These are phyloP conservation scores for Phialocephala subalpina DNA, from an alignment of 2,329 filamentous ascomycete genomes.

Conservation along the genomic window DNA sequence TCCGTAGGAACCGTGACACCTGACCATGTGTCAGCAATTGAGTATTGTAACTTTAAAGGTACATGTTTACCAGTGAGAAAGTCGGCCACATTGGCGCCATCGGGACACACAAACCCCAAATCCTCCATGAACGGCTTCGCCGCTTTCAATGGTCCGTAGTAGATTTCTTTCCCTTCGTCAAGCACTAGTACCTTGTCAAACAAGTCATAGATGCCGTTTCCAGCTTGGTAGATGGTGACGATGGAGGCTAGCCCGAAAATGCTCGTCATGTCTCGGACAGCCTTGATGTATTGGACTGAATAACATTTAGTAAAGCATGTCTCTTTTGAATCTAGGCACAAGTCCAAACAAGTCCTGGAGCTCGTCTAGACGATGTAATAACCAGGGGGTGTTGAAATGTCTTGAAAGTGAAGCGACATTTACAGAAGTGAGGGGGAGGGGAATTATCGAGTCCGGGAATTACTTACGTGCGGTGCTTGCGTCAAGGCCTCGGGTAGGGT, in stretches of 20 bases:
- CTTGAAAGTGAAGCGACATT: no score
- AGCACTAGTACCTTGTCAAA: constrained; percentile 77
- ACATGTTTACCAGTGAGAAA: constrained; percentile 73
- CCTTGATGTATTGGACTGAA: constrained; percentile 67
- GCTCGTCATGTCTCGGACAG: constrained; percentile 69
- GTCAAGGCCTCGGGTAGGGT: constrained; percentile 71
- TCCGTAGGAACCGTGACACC: constrained; percentile 63
- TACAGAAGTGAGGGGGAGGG: no score
- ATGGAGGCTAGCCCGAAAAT: constrained; percentile 66
- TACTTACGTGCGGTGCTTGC: constrained; percentile 73
- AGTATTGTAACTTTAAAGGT: no score
- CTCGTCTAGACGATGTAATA: no score
- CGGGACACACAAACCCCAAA: constrained; percentile 68
- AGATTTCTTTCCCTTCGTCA: constrained; percentile 71
- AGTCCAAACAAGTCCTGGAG: no score
- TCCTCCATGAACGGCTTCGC: constrained; percentile 71
- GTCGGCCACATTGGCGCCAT: constrained; percentile 70
- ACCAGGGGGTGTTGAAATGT: no score
- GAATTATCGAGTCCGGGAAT: no score
- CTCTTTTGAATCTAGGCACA: no score
- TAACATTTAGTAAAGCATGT: no score
- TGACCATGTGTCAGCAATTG: no score
- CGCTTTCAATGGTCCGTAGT: constrained; percentile 65
- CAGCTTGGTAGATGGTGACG: constrained; percentile 74
- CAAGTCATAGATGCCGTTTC: constrained; percentile 72